A percentile compares a stretch with the other conserved stretches of the same genome.
These are phyloP conservation scores for Metschnikowia bowlesiae DNA, from an alignment of 805 yeast genomes.

Conservation along the genomic window DNA sequence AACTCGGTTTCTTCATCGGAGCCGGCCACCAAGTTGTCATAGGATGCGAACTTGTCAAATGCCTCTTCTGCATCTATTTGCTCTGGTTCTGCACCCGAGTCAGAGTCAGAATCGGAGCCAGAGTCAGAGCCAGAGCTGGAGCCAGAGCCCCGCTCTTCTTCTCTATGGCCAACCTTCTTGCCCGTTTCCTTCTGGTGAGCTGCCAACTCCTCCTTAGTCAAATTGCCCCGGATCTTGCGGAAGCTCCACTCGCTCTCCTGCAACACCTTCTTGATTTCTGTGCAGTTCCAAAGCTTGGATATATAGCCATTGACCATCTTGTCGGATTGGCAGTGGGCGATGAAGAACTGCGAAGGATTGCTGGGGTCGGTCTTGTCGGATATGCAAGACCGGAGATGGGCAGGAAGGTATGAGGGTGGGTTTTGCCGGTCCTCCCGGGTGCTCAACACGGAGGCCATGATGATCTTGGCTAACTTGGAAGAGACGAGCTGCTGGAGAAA, in stretches of 20 bases:
- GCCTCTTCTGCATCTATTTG: conserved; percentile 23
- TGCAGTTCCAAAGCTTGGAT: conserved; percentile 46
- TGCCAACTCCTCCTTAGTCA: conserved; percentile 34
- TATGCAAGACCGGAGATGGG: conserved; percentile 24
- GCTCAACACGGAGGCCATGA: conserved; percentile 24
- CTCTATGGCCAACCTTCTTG: conserved; percentile 7
- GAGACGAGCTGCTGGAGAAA: conserved; percentile 24
- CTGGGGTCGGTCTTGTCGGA: conserved; percentile 23
- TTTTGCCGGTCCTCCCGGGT: conserved; percentile 24
- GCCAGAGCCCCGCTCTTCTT: not conserved
- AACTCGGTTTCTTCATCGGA: conserved; percentile 38
- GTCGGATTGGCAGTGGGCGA: conserved; percentile 35
- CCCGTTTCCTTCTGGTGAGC: conserved; percentile 22
- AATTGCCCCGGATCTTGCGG: conserved; percentile 44
- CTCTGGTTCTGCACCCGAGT: not conserved
- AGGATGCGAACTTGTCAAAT: conserved; percentile 30
- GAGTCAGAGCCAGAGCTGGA: not conserved
- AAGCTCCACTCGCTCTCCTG: conserved; percentile 42
- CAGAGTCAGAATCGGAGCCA: not conserved
- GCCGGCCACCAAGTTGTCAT: conserved; percentile 39
- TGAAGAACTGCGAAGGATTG: conserved; percentile 49
- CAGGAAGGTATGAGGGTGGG: conserved; percentile 34
- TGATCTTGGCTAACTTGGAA: conserved; percentile 30
- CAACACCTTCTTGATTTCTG: conserved; percentile 31
- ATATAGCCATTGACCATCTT: conserved; percentile 42